Percentiles rank a stretch among this genome's conserved stretches.
Evolutionary conservation across 345 rosid species (phyloP).

Genomic region (Orychophragmus violaceus): DNA sequence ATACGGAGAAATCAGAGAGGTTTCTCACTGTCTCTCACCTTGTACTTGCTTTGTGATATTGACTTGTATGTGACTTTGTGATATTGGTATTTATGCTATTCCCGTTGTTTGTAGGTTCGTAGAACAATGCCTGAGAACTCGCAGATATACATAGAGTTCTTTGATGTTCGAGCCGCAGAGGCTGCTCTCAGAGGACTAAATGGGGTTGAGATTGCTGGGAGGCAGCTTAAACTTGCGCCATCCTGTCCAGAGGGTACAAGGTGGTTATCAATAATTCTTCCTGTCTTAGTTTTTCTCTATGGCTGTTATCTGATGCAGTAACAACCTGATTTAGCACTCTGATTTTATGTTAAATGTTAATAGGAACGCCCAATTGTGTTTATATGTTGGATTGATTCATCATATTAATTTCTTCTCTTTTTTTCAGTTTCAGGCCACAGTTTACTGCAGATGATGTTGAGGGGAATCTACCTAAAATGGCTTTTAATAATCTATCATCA

Average conservation of each 20-base stretch:
- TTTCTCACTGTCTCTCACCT: conserved; percentile 20
- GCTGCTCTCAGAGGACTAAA: conserved; percentile 59
- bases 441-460: conserved; percentile 45
- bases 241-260: conserved; percentile 43
- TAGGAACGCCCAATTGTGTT: not conserved
- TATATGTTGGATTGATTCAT: not conserved
- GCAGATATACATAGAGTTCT: conserved; percentile 61
- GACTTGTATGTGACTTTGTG: not conserved
- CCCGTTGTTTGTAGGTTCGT: conserved; percentile 45
- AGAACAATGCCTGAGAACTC: conserved; percentile 46
- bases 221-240: conserved; percentile 61
- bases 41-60: conserved; percentile 9
- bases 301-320: not conserved
- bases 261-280: conserved; percentile 24
- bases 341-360: not conserved
- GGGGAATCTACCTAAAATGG: conserved; percentile 30
- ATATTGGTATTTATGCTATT: not conserved
- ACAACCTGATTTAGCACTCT: not conserved
- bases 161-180: conserved; percentile 76
- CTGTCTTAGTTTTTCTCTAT: not conserved
- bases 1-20: conserved; percentile 70
- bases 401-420: not conserved
- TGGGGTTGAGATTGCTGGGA: conserved; percentile 61
- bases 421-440: conserved; percentile 49
- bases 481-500: conserved; percentile 41